Evolutionary conservation across 75 land plant species (phyloP).

Genomic region (Picea glauca): DNA sequence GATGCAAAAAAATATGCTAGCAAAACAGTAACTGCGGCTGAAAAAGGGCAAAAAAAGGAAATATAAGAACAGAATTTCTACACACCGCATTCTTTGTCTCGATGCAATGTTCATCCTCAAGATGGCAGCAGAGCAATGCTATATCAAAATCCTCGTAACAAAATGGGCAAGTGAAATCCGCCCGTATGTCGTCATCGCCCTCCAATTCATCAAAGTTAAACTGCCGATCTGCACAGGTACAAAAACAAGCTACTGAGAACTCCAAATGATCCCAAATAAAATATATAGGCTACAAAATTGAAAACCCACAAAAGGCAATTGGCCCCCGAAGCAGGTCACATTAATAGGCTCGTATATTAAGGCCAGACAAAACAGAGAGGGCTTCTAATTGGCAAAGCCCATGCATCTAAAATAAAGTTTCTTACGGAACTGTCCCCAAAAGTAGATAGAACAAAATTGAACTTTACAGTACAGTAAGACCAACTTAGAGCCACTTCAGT

Average conservation of each 20-base stretch:
- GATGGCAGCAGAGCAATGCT: constrained; percentile 58
- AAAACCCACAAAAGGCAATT: not conserved
- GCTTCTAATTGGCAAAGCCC: not conserved
- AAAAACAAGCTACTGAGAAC: not conserved
- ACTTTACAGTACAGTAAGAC: not conserved
- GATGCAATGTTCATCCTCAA: constrained; percentile 67
- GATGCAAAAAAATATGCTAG: not conserved
- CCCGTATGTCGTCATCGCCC: constrained; percentile 52
- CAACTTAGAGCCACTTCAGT: not conserved
- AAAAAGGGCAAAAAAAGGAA: not conserved
- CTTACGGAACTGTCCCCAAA: not conserved
- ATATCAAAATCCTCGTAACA: constrained; percentile 66
- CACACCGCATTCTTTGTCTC: constrained; percentile 65
- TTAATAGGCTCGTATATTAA: not conserved
- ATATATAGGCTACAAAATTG: not conserved
- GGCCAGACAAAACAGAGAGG: not conserved
- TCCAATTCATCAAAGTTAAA: constrained; percentile 48
- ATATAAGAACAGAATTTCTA: not conserved
- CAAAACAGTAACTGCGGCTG: not conserved
- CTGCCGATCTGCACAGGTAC: constrained; percentile 31
- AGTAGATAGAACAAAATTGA: not conserved
- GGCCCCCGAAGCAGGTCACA: not conserved
- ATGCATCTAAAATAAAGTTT: not conserved
- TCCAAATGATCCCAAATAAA: not conserved
- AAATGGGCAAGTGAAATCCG: constrained; percentile 70